phyloP scores from a whole-genome alignment of 768 basidiomycete genomes.

The Pseudohyphozyma bogoriensis region DNA sequence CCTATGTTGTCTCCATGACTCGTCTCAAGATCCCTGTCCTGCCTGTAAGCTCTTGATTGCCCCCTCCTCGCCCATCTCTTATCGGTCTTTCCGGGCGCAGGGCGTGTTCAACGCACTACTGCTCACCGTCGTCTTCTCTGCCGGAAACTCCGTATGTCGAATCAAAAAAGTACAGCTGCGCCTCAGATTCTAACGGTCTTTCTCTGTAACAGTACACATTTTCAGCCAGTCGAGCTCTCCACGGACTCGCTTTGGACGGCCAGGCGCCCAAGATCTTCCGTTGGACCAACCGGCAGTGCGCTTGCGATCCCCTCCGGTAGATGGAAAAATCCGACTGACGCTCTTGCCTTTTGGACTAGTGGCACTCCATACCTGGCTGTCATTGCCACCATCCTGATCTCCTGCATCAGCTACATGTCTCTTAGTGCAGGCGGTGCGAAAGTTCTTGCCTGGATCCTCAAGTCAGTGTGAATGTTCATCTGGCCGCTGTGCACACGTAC shows the following conservation, averaged over 20 bases:
- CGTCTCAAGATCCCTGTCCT: conserved; percentile 24
- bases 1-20: conserved; percentile 73
- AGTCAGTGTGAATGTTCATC: too few relatives aligned
- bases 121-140: conserved; percentile 19
- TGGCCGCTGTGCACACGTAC: too few relatives aligned
- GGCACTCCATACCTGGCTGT: conserved; percentile 37
- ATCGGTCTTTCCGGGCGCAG: too few relatives aligned
- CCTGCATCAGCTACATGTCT: background rate
- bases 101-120: background rate
- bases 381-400: conserved; percentile 45
- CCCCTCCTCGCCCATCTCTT: background rate
- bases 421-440: background rate
- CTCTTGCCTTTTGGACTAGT: background rate
- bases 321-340: background rate
- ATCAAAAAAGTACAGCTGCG: too few relatives aligned
- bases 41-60: conserved; percentile 15
- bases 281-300: conserved; percentile 17
- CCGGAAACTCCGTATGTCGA: conserved; percentile 36
- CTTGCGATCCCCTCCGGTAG: background rate
- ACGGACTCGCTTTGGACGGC: conserved; percentile 35
- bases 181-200: too few relatives aligned
- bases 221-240: conserved; percentile 33
- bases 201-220: too few relatives aligned
- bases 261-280: conserved; percentile 35
- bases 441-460: too few relatives aligned